phyloP scores from a whole-genome alignment of 805 yeast species.

The Sugiyamaella americana region DNA sequence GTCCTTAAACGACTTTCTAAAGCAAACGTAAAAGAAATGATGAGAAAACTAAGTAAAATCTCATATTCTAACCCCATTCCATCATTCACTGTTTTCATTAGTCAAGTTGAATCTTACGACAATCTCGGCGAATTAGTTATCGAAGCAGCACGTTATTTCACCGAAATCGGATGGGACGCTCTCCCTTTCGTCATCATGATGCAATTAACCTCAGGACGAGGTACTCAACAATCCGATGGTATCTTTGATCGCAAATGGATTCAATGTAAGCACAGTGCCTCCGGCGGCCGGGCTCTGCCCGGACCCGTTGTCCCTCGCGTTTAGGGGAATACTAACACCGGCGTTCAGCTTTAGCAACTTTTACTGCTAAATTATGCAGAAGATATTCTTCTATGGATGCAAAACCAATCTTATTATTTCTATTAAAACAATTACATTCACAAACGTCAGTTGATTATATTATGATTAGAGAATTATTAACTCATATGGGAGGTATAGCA shows the following conservation, averaged over 20 bases:
- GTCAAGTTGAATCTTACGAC: constrained; percentile 87
- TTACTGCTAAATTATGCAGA: constrained; percentile 67
- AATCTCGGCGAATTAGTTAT: constrained; percentile 75
- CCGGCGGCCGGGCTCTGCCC: background rate
- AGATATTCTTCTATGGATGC: constrained; percentile 52
- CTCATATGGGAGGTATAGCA: constrained; percentile 74
- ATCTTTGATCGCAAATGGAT: constrained; percentile 78
- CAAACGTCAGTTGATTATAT: constrained; percentile 56
- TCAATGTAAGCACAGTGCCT: constrained; percentile 35
- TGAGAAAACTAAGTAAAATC: constrained; percentile 64
- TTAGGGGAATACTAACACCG: background rate
- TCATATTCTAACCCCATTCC: constrained; percentile 75
- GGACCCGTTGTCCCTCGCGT: too few species aligned
- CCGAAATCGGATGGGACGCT: constrained; percentile 78
- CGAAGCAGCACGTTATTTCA: constrained; percentile 69
- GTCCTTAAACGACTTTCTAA: constrained; percentile 74
- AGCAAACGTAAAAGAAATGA: constrained; percentile 67
- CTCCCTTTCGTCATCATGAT: constrained; percentile 65
- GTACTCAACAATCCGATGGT: constrained; percentile 69
- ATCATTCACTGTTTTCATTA: constrained; percentile 60
- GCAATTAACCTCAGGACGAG: constrained; percentile 64
- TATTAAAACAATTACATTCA: constrained; percentile 56
- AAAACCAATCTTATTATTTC: constrained; percentile 52
- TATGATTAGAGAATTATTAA: constrained; percentile 59
- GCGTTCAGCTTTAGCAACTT: constrained; percentile 54